phyloP scores from a whole-genome alignment of 2,329 filamentous ascomycete species.

The Fusarium albidum region DNA sequence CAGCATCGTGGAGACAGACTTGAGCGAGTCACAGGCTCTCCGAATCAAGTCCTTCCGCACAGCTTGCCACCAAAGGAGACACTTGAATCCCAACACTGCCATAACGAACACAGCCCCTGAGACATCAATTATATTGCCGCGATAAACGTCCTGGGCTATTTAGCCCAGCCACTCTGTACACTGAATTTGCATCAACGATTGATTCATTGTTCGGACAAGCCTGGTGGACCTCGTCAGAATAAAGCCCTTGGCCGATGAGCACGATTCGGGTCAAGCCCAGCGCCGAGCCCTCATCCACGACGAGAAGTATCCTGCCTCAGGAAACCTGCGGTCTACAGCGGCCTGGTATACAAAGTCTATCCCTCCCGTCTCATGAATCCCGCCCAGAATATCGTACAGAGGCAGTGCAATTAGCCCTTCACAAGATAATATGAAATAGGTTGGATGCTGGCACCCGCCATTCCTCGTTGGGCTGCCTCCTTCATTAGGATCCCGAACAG shows the following conservation, averaged over 20 bases:
- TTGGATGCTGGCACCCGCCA: no score
- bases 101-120: neutral
- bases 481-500: no score
- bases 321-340: slow-evolving; percentile 8
- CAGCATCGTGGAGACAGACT: no score
- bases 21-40: no score
- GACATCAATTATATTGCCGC: neutral
- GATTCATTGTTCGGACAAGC: no score
- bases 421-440: no score
- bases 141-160: no score
- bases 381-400: slow-evolving; percentile 23
- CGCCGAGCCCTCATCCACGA: neutral
- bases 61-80: neutral
- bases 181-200: no score
- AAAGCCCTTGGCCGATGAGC: neutral
- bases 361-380: slow-evolving; percentile 11
- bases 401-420: slow-evolving; percentile 12
- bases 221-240: no score
- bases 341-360: slow-evolving; percentile 38
- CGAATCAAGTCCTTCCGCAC: no score
- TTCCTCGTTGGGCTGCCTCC: neutral
- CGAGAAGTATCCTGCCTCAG: slow-evolving; percentile 11
- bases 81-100: neutral
- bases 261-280: neutral
- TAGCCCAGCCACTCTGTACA: no score